Conservation (phyloP, 2,329 filamentous ascomycete genomes). For the Botrytis pseudocinerea region DNA sequence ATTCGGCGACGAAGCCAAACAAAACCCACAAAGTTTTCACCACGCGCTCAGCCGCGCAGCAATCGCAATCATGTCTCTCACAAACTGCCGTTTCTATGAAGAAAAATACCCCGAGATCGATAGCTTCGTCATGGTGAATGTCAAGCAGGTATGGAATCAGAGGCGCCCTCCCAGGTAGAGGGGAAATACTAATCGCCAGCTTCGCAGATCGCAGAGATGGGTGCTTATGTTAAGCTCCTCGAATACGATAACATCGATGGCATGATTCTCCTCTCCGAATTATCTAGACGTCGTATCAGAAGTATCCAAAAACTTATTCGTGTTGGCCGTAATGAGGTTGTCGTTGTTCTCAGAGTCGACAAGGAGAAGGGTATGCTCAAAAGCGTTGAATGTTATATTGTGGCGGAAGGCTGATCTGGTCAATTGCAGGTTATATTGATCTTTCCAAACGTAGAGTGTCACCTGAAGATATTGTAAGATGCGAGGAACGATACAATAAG, state of each 20-base stretch:
- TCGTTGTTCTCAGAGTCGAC: conserved; percentile 97
- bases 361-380: conserved; percentile 82
- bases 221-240: conserved; percentile 97
- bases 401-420: neutral
- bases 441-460: conserved; percentile 97
- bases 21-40: conserved; percentile 13
- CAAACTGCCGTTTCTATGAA: conserved; percentile 96
- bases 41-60: conserved; percentile 31
- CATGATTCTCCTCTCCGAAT: conserved; percentile 98
- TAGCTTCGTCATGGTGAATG: conserved; percentile 99
- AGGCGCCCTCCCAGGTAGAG: neutral
- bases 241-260: conserved; percentile 99
- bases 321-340: conserved; percentile 96
- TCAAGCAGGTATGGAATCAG: conserved; percentile 74
- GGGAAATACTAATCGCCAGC: conserved; percentile 23
- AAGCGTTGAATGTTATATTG: neutral
- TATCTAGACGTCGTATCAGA: conserved; percentile 96
- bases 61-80: conserved; percentile 81
- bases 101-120: conserved; percentile 98
- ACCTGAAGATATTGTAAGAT: conserved; percentile 96
- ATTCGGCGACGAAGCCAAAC: conserved; percentile 21
- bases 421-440: conserved; percentile 80
- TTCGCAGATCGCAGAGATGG: conserved; percentile 93
- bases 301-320: conserved; percentile 99
- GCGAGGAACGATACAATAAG: conserved; percentile 99